phyloP scores from a whole-genome alignment of 2,329 filamentous ascomycete genomes.

The Diaporthe australafricana region DNA sequence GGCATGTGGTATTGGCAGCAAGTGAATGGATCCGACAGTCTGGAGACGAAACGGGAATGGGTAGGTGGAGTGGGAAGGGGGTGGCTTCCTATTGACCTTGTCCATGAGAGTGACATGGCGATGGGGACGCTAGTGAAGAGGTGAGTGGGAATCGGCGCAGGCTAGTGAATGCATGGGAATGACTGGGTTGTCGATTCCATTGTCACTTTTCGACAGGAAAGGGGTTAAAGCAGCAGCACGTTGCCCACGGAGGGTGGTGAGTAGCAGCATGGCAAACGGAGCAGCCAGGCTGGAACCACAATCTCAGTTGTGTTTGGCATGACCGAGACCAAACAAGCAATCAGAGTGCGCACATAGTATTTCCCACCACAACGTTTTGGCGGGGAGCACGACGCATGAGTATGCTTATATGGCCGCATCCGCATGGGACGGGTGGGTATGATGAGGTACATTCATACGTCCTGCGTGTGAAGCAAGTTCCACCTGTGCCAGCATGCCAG shows the following conservation, averaged over 20 bases:
- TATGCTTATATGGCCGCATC: neutral
- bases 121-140: slow-evolving; percentile 36
- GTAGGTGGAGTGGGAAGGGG: slow-evolving; percentile 31
- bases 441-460: neutral
- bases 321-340: neutral
- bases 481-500: neutral
- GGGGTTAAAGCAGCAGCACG: neutral
- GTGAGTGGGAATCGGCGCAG: slow-evolving; percentile 22
- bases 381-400: neutral
- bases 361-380: neutral
- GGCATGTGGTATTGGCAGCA: slow-evolving; percentile 30
- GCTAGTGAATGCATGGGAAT: slow-evolving; percentile 3
- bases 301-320: slow-evolving; percentile 5
- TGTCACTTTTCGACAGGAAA: slow-evolving; percentile 2
- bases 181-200: neutral
- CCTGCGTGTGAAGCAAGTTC: neutral
- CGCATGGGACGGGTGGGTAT: neutral
- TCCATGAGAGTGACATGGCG: slow-evolving; percentile 35
- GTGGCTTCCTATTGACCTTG: slow-evolving; percentile 21
- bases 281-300: neutral
- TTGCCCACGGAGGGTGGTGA: neutral
- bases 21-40: slow-evolving; percentile 38
- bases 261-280: neutral
- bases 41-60: slow-evolving; percentile 37
- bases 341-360: neutral